These are phyloP conservation scores for Globisporangium canariense DNA, from an alignment of 352 stramenopile genomes.

Conservation along the genomic window DNA sequence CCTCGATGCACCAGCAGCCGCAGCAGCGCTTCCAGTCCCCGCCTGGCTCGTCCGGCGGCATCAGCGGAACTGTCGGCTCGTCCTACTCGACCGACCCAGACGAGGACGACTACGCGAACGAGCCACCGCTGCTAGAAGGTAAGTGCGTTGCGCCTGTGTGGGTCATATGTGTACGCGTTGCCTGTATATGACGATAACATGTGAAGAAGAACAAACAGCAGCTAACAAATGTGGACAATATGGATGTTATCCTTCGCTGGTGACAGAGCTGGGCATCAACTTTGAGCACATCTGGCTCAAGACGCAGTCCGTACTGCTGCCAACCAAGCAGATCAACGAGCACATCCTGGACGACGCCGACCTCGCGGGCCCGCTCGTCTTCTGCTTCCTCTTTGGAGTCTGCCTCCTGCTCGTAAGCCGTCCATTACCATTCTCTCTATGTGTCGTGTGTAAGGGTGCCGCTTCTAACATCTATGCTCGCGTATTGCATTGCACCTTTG, in stretches of 20 bases:
- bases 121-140: constrained; percentile 95
- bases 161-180: background rate
- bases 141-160: background rate
- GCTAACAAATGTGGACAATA: background rate
- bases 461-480: constrained; percentile 3
- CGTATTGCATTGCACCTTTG: constrained; percentile 6
- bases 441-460: background rate
- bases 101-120: constrained; percentile 93
- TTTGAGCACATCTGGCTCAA: constrained; percentile 97
- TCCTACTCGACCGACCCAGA: constrained; percentile 21
- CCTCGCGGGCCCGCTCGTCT: constrained; percentile 93
- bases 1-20: background rate
- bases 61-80: constrained; percentile 13
- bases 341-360: constrained; percentile 92
- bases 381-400: constrained; percentile 92
- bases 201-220: background rate
- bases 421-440: background rate
- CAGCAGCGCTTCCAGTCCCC: constrained; percentile 20
- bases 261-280: constrained; percentile 94
- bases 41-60: constrained; percentile 20
- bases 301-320: constrained; percentile 93
- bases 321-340: constrained; percentile 88
- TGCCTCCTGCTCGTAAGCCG: constrained; percentile 88
- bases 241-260: background rate
- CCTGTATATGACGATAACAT: background rate